Evolutionary conservation across 257 asterid species (phyloP), one percentile per base, ranked within the genome.

Genomic region (Solanum chiquidenum): DNA sequence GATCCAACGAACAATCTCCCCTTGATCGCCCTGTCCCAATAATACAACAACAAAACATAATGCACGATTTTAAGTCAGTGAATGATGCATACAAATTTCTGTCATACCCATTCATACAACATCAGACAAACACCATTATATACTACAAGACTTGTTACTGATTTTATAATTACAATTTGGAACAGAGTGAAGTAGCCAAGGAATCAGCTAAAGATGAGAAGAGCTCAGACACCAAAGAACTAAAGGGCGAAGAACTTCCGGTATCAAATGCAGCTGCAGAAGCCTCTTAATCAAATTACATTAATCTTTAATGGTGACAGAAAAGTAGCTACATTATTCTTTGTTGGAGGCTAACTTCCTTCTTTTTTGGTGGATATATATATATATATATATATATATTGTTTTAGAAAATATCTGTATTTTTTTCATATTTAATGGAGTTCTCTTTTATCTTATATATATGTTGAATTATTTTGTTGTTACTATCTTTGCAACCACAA

Each of bases 131-230:
- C 55, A 46, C 18, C 55, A 46, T 46, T 44, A 44, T 44, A 44
- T 46, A 46, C 55, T 12, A 46, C 55, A 46, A 46, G 55, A 46
- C 4, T 46, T 4, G 55, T 46, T 46, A 55, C 9, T 75, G 68
- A 74, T 69, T 69, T 88, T 55, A 69, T 72, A 84, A 55, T 52
- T 52, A 52, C 74, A 55, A 80, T 66, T 27, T 64, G 79, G 58
- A 12, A 25, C 89, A 29, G 87, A 75, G 68, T 21, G 80, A 38
- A 73, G 73, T 87, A 27, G 87, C 87, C 21, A 75, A 85, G 74
- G 90, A 87, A 72, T 44, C 58, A 31, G n/a, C 86, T 12, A 80
- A 86, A 40, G 90, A 87, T 77, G 88, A 89, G 86, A 83, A 89
- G 74, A 83, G 49, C 83, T 37, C 87, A 37, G 86, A 73, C 49